These are phyloP conservation scores for Tilletia setariae DNA, from an alignment of 1,284 basidiomycete genomes.

Conservation along the genomic window DNA sequence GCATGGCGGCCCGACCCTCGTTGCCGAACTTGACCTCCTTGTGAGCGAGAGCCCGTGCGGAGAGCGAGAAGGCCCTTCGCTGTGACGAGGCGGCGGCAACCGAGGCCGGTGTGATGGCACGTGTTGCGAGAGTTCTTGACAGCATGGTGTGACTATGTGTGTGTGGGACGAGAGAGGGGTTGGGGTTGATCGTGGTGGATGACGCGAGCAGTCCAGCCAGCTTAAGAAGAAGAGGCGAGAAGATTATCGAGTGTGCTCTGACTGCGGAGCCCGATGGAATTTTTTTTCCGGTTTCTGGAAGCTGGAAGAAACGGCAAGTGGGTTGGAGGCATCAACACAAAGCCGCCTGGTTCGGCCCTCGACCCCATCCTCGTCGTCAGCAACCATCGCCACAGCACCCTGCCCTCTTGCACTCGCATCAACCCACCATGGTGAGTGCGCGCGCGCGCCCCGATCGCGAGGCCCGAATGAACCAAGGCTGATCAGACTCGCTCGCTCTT, in stretches of 20 bases:
- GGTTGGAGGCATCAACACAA: no score
- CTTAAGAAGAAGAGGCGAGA: neutral
- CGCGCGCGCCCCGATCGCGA: neutral
- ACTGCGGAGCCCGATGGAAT: no score
- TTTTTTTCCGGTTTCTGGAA: no score
- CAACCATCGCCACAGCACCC: no score
- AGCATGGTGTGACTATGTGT: constrained; percentile 17
- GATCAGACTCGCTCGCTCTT: neutral
- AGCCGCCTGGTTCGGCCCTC: no score
- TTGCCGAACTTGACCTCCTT: constrained; percentile 98
- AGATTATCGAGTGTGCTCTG: neutral
- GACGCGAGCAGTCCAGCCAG: constrained; percentile 3
- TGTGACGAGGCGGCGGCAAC: constrained; percentile 5
- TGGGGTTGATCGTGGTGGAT: constrained; percentile 21
- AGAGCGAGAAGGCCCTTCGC: constrained; percentile 25
- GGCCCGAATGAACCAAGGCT: neutral
- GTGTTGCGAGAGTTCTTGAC: constrained; percentile 20
- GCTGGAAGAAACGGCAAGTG: no score
- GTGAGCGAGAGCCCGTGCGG: constrained; percentile 55
- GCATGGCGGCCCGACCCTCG: constrained; percentile 86
- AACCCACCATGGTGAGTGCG: no score
- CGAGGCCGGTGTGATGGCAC: constrained; percentile 23
- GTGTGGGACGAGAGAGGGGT: constrained; percentile 14
- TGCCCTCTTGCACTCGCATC: no score
- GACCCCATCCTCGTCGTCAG: no score